Evolutionary conservation across 768 basidiomycete species (phyloP).

Genomic region (Tylopilus rubrobrunneus): DNA sequence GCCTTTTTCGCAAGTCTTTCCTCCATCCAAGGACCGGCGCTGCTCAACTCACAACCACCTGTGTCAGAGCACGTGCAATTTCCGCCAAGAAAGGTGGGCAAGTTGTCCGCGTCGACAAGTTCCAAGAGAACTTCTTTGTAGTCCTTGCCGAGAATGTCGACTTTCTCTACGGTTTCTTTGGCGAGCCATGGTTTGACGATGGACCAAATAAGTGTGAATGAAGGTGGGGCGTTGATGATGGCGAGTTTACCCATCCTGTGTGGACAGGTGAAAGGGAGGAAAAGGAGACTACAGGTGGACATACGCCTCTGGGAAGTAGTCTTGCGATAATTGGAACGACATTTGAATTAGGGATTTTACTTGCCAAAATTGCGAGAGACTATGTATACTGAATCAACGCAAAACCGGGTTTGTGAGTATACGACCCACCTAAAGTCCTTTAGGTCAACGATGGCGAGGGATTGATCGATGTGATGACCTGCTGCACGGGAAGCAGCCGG

Average conservation of each 20-base stretch:
- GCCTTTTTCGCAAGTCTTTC: slow-evolving; percentile 36
- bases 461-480: slow-evolving; percentile 45
- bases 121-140: slow-evolving; percentile 55
- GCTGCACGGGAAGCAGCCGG: slow-evolving; percentile 61
- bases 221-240: slow-evolving; percentile 68
- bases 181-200: slow-evolving; percentile 69
- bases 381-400: slow-evolving; percentile 21
- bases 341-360: slow-evolving; percentile 59
- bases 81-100: slow-evolving; percentile 62
- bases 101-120: slow-evolving; percentile 57
- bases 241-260: slow-evolving; percentile 67
- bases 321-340: slow-evolving; percentile 73
- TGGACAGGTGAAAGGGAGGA: not conserved
- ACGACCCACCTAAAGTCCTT: slow-evolving; percentile 60
- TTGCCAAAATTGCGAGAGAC: slow-evolving; percentile 71
- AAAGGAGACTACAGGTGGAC: slow-evolving; percentile 13
- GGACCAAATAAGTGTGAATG: slow-evolving; percentile 71
- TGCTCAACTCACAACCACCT: slow-evolving; percentile 59
- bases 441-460: slow-evolving; percentile 65
- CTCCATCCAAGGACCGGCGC: slow-evolving; percentile 70
- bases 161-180: slow-evolving; percentile 66
- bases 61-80: slow-evolving; percentile 53
- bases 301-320: slow-evolving; percentile 76
- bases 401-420: not conserved
- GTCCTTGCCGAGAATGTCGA: slow-evolving; percentile 60